Conservation (phyloP, 768 basidiomycete species). For the Nidula microcarpa region DNA sequence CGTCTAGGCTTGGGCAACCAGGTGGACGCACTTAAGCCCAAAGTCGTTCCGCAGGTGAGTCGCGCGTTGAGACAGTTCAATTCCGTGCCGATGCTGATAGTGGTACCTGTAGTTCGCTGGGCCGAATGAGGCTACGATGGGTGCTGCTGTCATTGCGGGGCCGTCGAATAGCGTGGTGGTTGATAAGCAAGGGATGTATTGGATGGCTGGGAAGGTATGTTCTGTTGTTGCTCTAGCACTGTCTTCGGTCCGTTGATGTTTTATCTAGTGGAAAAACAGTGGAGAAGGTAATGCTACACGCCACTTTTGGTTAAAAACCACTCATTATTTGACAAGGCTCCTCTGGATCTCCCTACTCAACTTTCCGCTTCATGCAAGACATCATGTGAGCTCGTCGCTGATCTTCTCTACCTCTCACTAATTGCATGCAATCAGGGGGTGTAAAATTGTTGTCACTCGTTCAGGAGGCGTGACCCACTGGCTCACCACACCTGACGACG, state of each 20-base stretch:
- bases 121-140: conserved; percentile 62
- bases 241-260: not conserved
- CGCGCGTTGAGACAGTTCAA: not conserved
- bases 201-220: conserved; percentile 75
- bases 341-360: conserved; percentile 84
- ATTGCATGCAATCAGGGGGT: conserved; percentile 49
- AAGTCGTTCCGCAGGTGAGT: conserved; percentile 73
- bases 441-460: conserved; percentile 64
- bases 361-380: conserved; percentile 84
- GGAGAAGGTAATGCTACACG: conserved; percentile 66
- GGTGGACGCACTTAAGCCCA: conserved; percentile 76
- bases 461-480: conserved; percentile 93
- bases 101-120: conserved; percentile 61
- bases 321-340: conserved; percentile 49
- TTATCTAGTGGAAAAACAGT: conserved; percentile 83
- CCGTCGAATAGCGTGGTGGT: conserved; percentile 82
- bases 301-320: not conserved
- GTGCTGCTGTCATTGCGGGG: conserved; percentile 66
- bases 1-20: conserved; percentile 87
- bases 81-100: not conserved
- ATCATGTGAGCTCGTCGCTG: conserved; percentile 54
- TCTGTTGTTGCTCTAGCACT: conserved; percentile 1
- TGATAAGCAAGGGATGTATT: conserved; percentile 84
- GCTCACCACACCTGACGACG: conserved; percentile 71
- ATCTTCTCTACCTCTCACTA: not conserved